Base-by-base conservation (phyloP, 1,284 basidiomycete species). In the Boletus sp. region DNA sequence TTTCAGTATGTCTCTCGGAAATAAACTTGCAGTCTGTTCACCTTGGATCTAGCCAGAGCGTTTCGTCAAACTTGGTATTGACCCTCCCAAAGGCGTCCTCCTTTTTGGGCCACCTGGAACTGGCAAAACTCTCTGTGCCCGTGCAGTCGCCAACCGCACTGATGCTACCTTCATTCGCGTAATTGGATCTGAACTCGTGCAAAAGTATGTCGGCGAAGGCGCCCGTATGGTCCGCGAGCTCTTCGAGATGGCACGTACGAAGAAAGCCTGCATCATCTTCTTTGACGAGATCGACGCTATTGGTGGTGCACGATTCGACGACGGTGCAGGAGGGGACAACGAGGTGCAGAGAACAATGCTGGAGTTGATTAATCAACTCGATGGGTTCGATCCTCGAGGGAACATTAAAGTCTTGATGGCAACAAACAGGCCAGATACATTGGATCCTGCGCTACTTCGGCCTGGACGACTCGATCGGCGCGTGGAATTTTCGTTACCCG, bases 381-480 rank as follows among this genome's bases (percentile, higher is more conserved):
- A 99, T 64, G 96, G 96, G 40, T 99, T 99, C 71, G 96, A 99
- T 68, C 89, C 95, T 1, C 75, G 96, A 72, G 96, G 96, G 16
- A 99, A 99, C 68, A 99, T 99, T 74, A 99, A 99, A 72, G 95
- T 99, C 33, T 78, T 99, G 47, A 99, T 99, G 96, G 96, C 96
- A 29, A 99, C 96, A 9, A 99, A 99, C 74, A 93, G 95, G 70
- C 96, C 96, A 17, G 96, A 99, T 70, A 99, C 96, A 1, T 80
- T 99, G 43, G 96, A 99, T 69, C 96, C 96, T 44, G 96, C 96
- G 6, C 77, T 99, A 14, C 76, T 99, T 39, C 88, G 96, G 57
- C 96, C 96, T 8, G 96, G 96, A 52, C 89, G 96, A 69, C 75
- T 99, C 33, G 96, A 99, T 71, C 83, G 96, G 58, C 83, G 94